Evolutionary conservation across 2,329 filamentous ascomycete genomes (phyloP).

Genomic region (Pseudopithomyces chartarum): DNA sequence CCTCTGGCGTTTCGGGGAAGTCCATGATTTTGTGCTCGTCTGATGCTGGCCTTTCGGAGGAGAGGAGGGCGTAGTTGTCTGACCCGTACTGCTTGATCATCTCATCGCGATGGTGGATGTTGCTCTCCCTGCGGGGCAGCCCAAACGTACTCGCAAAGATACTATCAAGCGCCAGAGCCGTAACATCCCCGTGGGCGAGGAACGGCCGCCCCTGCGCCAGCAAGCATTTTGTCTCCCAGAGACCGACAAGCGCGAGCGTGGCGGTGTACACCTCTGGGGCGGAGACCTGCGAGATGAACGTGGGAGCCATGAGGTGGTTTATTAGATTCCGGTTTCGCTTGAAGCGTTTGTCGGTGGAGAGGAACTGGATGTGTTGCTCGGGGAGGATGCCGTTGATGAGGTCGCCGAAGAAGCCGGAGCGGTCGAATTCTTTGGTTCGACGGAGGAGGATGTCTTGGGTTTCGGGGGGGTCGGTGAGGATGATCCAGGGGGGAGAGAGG

Average conservation of each 20-base stretch:
- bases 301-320: constrained; percentile 45
- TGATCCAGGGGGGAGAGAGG: constrained; percentile 11
- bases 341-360: constrained; percentile 36
- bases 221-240: constrained; percentile 40
- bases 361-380: not conserved
- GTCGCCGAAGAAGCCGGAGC: constrained; percentile 16
- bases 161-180: constrained; percentile 8
- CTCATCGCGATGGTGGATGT: not conserved
- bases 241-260: constrained; percentile 9
- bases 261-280: constrained; percentile 8
- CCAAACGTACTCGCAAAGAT: constrained; percentile 13
- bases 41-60: not conserved
- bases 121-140: not conserved
- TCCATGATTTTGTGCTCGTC: not conserved
- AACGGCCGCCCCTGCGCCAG: constrained; percentile 39
- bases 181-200: constrained; percentile 34
- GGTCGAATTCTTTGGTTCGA: constrained; percentile 21
- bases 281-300: constrained; percentile 39
- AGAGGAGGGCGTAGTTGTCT: not conserved
- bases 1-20: not conserved
- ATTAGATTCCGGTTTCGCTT: constrained; percentile 41
- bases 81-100: not conserved
- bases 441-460: constrained; percentile 13
- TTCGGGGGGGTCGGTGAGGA: constrained; percentile 13
- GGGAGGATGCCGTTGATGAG: constrained; percentile 30